Percentiles rank a stretch among this genome's conserved stretches.
Conservation (phyloP, 2,329 filamentous ascomycete species). For the Aspergillus cejpii region DNA sequence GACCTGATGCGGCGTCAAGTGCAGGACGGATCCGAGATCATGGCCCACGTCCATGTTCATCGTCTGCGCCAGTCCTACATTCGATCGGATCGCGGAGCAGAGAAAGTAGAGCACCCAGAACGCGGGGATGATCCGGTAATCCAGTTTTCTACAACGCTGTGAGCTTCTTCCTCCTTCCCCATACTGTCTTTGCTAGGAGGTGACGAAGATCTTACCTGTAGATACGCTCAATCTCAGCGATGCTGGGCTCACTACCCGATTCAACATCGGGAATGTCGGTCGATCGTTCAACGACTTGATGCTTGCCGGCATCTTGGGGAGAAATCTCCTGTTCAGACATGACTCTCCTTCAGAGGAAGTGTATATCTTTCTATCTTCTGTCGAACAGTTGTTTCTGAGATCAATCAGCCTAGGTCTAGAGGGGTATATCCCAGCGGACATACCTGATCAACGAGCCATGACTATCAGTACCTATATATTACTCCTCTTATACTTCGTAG, state of each 20-base stretch:
- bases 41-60: conserved; percentile 71
- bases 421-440: too few relatives aligned
- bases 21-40: conserved; percentile 65
- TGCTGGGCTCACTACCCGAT: conserved; percentile 23
- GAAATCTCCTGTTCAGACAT: neutral
- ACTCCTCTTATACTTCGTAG: too few relatives aligned
- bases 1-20: conserved; percentile 66
- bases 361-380: too few relatives aligned
- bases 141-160: conserved; percentile 44
- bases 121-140: conserved; percentile 58
- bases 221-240: conserved; percentile 34
- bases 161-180: neutral
- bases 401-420: too few relatives aligned
- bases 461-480: too few relatives aligned
- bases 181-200: neutral
- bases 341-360: too few relatives aligned
- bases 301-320: neutral
- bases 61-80: conserved; percentile 87
- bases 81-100: conserved; percentile 84
- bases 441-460: too few relatives aligned
- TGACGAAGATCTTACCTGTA: conserved; percentile 26
- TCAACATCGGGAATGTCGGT: conserved; percentile 16
- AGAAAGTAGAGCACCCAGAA: conserved; percentile 91
- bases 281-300: neutral
- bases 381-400: too few relatives aligned